Evolutionary conservation across 2,329 filamentous ascomycete genomes (phyloP).

Genomic region (Pestalotiopsis sp.): DNA sequence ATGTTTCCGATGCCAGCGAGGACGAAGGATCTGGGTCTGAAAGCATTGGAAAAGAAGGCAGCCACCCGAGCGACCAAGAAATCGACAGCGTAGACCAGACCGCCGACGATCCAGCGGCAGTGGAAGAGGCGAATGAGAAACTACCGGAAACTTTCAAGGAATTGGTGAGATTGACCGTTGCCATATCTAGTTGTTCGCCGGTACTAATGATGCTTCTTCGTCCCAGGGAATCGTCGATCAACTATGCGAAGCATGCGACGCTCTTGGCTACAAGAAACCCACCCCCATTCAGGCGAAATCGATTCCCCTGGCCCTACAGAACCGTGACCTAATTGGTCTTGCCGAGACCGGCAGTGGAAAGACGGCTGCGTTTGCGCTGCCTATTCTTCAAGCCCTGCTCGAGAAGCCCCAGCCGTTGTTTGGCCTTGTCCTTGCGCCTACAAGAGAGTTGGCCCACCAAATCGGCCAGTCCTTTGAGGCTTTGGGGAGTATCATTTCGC

Average conservation of each 20-base stretch:
- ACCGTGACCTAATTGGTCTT: slow-evolving; percentile 87
- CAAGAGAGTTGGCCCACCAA: slow-evolving; percentile 89
- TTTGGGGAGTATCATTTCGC: slow-evolving; percentile 83
- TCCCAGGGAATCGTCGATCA: slow-evolving; percentile 73
- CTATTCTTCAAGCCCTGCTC: slow-evolving; percentile 88
- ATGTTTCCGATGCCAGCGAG: slow-evolving; percentile 18
- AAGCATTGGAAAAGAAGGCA: neutral
- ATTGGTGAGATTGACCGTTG: neutral
- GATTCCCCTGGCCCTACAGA: slow-evolving; percentile 78
- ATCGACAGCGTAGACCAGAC: slow-evolving; percentile 26
- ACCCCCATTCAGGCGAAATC: slow-evolving; percentile 88
- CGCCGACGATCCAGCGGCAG: slow-evolving; percentile 27
- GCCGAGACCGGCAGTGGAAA: slow-evolving; percentile 93
- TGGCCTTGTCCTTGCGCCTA: slow-evolving; percentile 88
- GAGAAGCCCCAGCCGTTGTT: slow-evolving; percentile 85
- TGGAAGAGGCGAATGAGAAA: slow-evolving; percentile 20
- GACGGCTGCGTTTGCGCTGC: slow-evolving; percentile 91
- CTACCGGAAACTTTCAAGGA: slow-evolving; percentile 67
- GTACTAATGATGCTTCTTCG: slow-evolving; percentile 32
- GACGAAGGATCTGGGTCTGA: neutral
- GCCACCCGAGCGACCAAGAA: slow-evolving; percentile 19
- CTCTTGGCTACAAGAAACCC: slow-evolving; percentile 80
- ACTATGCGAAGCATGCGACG: slow-evolving; percentile 84
- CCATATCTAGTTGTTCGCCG: neutral
- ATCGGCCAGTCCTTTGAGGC: slow-evolving; percentile 88